These are phyloP conservation scores for Alternaria consortialis DNA, from an alignment of 2,329 filamentous ascomycete genomes.

Conservation along the genomic window DNA sequence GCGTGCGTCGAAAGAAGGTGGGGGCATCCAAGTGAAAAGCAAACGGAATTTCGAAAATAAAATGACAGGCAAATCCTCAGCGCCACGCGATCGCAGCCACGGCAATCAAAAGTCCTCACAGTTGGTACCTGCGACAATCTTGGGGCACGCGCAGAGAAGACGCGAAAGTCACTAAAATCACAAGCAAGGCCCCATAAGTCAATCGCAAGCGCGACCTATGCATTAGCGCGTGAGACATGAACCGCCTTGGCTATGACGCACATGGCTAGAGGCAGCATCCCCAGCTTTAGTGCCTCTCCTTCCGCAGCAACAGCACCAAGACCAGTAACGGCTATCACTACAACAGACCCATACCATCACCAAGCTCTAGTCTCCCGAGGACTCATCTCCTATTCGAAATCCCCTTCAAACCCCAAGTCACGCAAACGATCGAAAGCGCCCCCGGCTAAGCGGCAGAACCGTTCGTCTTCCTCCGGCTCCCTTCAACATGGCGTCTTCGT, in stretches of 20 bases:
- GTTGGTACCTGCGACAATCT: neutral
- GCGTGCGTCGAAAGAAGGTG: neutral
- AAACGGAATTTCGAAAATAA: constrained; percentile 4
- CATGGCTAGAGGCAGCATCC: constrained; percentile 32
- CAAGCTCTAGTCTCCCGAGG: constrained; percentile 16
- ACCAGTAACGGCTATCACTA: constrained; percentile 3
- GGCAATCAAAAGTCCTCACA: neutral
- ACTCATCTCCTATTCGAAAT: constrained; percentile 15
- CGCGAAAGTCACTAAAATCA: neutral
- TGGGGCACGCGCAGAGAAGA: constrained; percentile 5
- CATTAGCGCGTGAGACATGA: constrained; percentile 14
- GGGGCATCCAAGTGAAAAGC: neutral
- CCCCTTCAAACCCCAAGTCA: neutral
- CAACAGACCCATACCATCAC: constrained; percentile 8
- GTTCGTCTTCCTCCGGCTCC: constrained; percentile 2
- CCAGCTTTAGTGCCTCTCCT: constrained; percentile 31
- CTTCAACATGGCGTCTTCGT: constrained; percentile 51
- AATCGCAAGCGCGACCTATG: constrained; percentile 14
- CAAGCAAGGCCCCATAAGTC: neutral
- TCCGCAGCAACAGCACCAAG: constrained; percentile 14
- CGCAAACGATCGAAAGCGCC: constrained; percentile 9
- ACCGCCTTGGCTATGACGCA: constrained; percentile 38
- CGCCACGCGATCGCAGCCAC: neutral
- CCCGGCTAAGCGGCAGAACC: neutral
- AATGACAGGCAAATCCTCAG: neutral